Evolutionary conservation across 106 monocot genomes (phyloP).

Genomic region (Dioscorea dumetorum): DNA sequence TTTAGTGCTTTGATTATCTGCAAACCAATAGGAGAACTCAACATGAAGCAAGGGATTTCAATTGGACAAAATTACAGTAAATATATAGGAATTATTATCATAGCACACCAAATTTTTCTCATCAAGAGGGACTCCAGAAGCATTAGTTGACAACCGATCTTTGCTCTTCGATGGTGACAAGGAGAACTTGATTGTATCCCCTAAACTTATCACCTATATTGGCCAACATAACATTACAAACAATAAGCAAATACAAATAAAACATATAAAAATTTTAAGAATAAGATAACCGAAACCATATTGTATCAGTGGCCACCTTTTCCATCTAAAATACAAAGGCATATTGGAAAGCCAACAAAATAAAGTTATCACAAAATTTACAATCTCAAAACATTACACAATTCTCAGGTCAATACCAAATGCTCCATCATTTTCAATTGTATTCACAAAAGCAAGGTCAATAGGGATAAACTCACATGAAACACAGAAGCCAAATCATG

Average conservation of each 20-base stretch:
- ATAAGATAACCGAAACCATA: too few relatives aligned
- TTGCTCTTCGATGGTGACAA: constrained; percentile 74
- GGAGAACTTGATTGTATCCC: constrained; percentile 97
- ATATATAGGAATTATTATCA: background rate
- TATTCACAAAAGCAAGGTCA: too few relatives aligned
- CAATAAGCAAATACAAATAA: too few relatives aligned
- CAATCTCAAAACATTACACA: too few relatives aligned
- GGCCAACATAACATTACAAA: too few relatives aligned
- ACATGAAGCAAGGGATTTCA: background rate
- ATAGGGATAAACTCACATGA: constrained; percentile 59
- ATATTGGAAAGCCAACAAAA: too few relatives aligned
- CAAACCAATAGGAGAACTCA: constrained; percentile 7
- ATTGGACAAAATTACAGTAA: background rate
- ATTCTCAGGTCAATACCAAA: too few relatives aligned
- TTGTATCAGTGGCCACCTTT: too few relatives aligned
- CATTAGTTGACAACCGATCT: constrained; percentile 85
- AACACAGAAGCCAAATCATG: constrained; percentile 98
- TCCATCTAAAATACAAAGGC: too few relatives aligned
- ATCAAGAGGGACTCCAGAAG: constrained; percentile 75
- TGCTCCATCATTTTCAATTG: too few relatives aligned
- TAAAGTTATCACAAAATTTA: too few relatives aligned
- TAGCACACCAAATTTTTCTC: constrained; percentile 81
- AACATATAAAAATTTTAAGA: too few relatives aligned
- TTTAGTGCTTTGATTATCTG: constrained; percentile 98
- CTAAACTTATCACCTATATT: constrained; percentile 79